Evolutionary conservation across 441 rosid species (phyloP).

Genomic region (Breynia disticha): DNA sequence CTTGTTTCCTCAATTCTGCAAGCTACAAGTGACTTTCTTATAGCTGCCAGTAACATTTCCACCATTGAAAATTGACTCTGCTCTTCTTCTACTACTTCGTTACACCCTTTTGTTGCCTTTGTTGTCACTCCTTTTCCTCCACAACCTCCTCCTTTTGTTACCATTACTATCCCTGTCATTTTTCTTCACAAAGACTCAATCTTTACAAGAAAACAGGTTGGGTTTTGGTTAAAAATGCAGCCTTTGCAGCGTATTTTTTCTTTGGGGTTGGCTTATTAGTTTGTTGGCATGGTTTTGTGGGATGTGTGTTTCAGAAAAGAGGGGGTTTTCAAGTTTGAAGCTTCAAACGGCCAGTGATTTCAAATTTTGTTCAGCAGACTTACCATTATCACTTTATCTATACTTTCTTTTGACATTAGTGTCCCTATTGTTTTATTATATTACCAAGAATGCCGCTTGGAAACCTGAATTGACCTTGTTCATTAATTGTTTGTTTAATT

Average conservation of each 20-base stretch:
- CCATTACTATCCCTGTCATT: conserved; percentile 74
- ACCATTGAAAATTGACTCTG: conserved; percentile 62
- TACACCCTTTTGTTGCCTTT: conserved; percentile 24
- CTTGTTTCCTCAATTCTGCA: conserved; percentile 59
- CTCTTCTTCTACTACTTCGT: no score
- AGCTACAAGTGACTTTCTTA: conserved; percentile 78
- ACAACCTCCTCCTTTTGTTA: conserved; percentile 62
- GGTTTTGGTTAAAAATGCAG: not conserved
- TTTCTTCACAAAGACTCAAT: not conserved
- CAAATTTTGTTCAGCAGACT: conserved; percentile 21
- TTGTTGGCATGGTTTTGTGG: not conserved
- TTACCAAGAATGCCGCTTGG: conserved; percentile 22
- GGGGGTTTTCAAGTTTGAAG: conserved; percentile 12
- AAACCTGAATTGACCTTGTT: not conserved
- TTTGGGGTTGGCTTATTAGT: conserved; percentile 3
- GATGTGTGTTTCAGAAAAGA: conserved; percentile 13
- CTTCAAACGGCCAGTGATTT: conserved; percentile 65
- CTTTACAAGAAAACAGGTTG: not conserved
- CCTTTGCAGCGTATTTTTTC: conserved; percentile 8
- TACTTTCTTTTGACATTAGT: conserved; percentile 10
- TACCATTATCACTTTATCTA: conserved; percentile 19
- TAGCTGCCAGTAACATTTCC: conserved; percentile 53
- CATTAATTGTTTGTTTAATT: not conserved
- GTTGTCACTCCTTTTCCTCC: conserved; percentile 24
- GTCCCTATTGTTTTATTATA: conserved; percentile 3